Base-by-base conservation (phyloP, 148 eudicot species). In the Vaccinium macrocarpon region DNA sequence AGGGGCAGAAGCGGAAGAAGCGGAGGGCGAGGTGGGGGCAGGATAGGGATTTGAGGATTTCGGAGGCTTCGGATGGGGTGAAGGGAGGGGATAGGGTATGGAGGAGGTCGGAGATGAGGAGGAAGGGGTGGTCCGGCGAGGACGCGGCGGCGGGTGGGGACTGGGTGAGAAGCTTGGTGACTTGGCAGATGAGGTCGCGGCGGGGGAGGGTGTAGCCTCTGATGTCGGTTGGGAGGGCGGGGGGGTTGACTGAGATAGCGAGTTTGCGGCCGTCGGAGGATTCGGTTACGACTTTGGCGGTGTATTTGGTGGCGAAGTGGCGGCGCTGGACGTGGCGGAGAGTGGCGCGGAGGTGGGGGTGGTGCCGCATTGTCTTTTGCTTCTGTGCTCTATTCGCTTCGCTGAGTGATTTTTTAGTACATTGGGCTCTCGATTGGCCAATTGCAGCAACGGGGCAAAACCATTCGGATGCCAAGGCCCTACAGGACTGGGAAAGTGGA, bases 131-230 rank as follows among this genome's bases (percentile, higher is more conserved):
- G 21, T 83, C 51, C 32, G 93, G 12, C 11, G 52, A 50, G 52
- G 52, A 74, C 29, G 88, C 64, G 82, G 88, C 46, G 82, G 90
- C 42, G 32, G 88, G 57, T 6, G 80, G 82, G 61, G 92, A 83
- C 46, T 88, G 87, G 14, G 2, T 8, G 57, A 95, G 93, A 85
- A 94, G 87, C 35, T 89, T 87, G 81, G 88, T 55, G 88, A 89
- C 86, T 79, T 90, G 88, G 91, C 96, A 93, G 82, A 93, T 90
- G 78, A 96, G 90, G 88, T 92, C 93, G 38, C 89, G 98, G 87
- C 99, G 99, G 51, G 99, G 99, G 62, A 96, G 89, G 1, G 92
- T 86, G 90, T 90, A 90, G 89, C 97, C 97, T 8, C 93, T 88
- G 75, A 86, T 32, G 92, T 94, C 96, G 87, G 87, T 81, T 55